Evolutionary conservation across 2,329 filamentous ascomycete genomes (phyloP).

Genomic region (Epichloe gansuensis): DNA sequence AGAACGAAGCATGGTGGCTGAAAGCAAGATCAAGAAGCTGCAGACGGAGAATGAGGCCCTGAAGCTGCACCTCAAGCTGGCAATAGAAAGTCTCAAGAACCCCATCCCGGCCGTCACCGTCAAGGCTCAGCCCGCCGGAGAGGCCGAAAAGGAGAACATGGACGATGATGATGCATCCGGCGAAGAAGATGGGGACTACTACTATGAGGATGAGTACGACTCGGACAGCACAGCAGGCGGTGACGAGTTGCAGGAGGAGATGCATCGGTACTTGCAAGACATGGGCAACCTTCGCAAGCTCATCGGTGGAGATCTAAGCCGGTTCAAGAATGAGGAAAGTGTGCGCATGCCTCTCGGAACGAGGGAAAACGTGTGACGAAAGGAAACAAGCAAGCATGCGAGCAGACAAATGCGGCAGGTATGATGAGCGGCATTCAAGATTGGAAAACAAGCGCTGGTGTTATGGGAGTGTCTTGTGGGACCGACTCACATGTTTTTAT

Average conservation of each 20-base stretch:
- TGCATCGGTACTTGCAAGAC: slow-evolving; percentile 74
- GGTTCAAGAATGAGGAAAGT: slow-evolving; percentile 51
- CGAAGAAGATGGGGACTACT: slow-evolving; percentile 40
- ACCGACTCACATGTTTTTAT: background rate
- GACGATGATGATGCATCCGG: slow-evolving; percentile 22
- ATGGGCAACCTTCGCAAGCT: slow-evolving; percentile 51
- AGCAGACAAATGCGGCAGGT: too few relatives aligned
- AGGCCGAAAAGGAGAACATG: slow-evolving; percentile 18
- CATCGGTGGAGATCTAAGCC: slow-evolving; percentile 66
- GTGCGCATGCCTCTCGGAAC: slow-evolving; percentile 39
- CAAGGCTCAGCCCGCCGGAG: slow-evolving; percentile 13
- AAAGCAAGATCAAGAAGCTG: slow-evolving; percentile 85
- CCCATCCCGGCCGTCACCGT: slow-evolving; percentile 59
- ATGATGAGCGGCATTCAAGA: background rate
- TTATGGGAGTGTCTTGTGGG: slow-evolving; percentile 4
- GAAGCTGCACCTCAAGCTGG: slow-evolving; percentile 76
- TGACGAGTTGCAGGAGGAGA: slow-evolving; percentile 67
- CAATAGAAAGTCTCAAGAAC: slow-evolving; percentile 77
- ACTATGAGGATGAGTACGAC: slow-evolving; percentile 46
- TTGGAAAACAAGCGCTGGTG: slow-evolving; percentile 5
- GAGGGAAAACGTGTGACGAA: slow-evolving; percentile 26
- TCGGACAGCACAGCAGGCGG: slow-evolving; percentile 34
- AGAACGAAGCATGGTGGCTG: slow-evolving; percentile 77
- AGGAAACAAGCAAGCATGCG: background rate
- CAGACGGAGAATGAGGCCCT: slow-evolving; percentile 85